Conservation (phyloP, 2,329 filamentous ascomycete genomes). For the Sordariomycetes sp. region DNA sequence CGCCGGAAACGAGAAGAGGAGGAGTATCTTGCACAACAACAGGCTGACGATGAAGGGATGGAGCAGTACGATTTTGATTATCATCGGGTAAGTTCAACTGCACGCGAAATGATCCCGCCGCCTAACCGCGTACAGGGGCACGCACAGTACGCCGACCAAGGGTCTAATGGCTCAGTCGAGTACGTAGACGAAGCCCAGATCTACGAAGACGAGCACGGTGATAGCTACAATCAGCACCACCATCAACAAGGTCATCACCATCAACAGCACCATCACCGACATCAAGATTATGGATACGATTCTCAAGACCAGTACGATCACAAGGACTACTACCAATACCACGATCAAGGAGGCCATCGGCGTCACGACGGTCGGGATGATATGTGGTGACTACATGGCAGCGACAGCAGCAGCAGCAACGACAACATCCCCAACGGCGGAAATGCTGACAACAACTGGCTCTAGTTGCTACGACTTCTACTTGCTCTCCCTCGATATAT, state of each 20-base stretch:
- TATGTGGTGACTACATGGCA: conserved; percentile 30
- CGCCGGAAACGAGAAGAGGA: conserved; percentile 40
- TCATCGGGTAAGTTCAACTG: conserved; percentile 32
- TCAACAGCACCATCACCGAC: conserved; percentile 3
- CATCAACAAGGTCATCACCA: conserved; percentile 4
- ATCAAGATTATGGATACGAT: conserved; percentile 33
- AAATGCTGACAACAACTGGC: conserved; percentile 3
- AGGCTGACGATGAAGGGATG: conserved; percentile 31
- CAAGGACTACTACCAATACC: conserved; percentile 32
- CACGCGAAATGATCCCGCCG: not conserved
- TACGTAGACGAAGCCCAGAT: conserved; percentile 44
- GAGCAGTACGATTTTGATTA: conserved; percentile 46
- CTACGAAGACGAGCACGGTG: conserved; percentile 41
- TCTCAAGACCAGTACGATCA: conserved; percentile 25
- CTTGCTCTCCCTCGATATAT: not conserved
- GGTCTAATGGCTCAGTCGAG: conserved; percentile 32
- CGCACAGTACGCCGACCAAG: conserved; percentile 36
- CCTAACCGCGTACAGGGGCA: conserved; percentile 23
- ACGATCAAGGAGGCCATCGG: conserved; percentile 20
- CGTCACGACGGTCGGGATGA: conserved; percentile 25
- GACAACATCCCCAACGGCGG: not conserved
- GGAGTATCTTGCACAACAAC: conserved; percentile 36
- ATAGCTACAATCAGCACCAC: conserved; percentile 16
- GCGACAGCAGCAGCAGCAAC: not conserved
- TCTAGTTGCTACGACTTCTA: not conserved